Conservation (phyloP, 208 protist genomes). For the Acanthamoeba royreba region DNA sequence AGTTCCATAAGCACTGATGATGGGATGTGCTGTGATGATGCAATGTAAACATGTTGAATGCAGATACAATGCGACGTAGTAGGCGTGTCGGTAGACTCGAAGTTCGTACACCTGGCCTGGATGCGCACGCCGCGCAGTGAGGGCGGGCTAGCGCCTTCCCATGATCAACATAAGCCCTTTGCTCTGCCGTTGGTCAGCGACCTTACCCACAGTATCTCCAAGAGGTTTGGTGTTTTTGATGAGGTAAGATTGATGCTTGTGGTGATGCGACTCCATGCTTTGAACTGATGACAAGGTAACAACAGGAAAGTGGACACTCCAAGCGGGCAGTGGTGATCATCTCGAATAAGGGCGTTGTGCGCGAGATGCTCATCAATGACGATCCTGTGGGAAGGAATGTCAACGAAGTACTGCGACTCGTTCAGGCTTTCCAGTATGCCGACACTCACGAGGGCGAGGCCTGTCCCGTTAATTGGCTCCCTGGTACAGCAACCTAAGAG, state of each 20-base stretch:
- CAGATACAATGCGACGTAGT: constrained; percentile 46
- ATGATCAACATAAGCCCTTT: background rate
- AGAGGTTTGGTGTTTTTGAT: constrained; percentile 37
- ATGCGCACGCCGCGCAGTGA: constrained; percentile 30
- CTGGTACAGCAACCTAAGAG: too few relatives aligned
- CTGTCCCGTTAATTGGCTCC: constrained; percentile 91
- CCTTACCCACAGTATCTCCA: constrained; percentile 42
- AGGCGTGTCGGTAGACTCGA: constrained; percentile 49
- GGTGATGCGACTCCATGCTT: too few relatives aligned
- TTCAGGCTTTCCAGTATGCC: constrained; percentile 92
- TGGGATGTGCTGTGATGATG: background rate
- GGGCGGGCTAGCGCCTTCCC: constrained; percentile 48
- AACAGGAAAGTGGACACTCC: constrained; percentile 74
- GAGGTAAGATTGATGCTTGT: constrained; percentile 74
- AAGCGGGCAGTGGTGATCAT: constrained; percentile 92
- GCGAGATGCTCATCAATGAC: constrained; percentile 92
- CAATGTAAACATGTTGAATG: background rate
- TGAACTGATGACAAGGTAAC: background rate
- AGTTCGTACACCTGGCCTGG: constrained; percentile 58
- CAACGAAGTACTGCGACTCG: constrained; percentile 90
- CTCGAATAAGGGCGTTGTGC: constrained; percentile 85
- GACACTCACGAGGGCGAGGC: constrained; percentile 87
- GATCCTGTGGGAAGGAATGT: constrained; percentile 90
- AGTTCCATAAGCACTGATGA: constrained; percentile 73
- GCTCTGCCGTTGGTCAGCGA: constrained; percentile 53